phyloP scores from a whole-genome alignment of 768 basidiomycete species.

The Termitomyces sp. region DNA sequence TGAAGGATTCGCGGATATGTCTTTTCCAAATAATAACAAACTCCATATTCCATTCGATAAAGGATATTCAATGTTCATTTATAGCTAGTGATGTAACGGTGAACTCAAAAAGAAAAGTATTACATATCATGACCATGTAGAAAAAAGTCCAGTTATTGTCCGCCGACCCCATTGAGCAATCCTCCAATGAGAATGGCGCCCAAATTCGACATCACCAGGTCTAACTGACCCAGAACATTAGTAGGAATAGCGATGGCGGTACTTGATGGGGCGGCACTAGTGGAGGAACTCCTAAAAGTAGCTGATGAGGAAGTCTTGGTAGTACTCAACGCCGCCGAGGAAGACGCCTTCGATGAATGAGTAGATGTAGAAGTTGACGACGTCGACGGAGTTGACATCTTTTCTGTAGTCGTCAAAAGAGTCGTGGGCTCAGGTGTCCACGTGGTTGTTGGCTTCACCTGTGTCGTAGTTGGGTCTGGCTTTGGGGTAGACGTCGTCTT shows the following conservation, averaged over 20 bases:
- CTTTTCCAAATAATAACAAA: constrained; percentile 10
- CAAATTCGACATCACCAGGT: constrained; percentile 9
- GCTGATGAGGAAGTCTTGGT: constrained; percentile 1
- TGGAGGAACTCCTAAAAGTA: neutral
- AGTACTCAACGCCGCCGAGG: constrained; percentile 2
- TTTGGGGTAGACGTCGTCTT: constrained; percentile 11
- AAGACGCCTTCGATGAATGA: constrained; percentile 3
- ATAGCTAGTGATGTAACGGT: neutral
- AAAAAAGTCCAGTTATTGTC: constrained; percentile 1
- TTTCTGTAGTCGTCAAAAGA: constrained; percentile 7
- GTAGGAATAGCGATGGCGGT: constrained; percentile 6
- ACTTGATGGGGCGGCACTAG: constrained; percentile 6
- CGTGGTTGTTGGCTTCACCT: constrained; percentile 14
- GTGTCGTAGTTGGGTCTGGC: constrained; percentile 17
- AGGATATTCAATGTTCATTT: neutral
- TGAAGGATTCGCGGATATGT: neutral
- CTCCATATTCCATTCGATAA: neutral
- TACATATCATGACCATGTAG: neutral
- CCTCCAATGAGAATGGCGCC: constrained; percentile 12
- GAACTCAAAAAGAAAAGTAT: neutral
- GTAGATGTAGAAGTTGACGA: constrained; percentile 8
- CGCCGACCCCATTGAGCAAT: constrained; percentile 3
- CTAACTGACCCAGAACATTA: constrained; percentile 11
- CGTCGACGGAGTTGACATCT: constrained; percentile 11
- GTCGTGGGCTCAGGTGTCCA: constrained; percentile 10